These are phyloP conservation scores for Salix brachista DNA, from an alignment of 345 rosid species.

Conservation along the genomic window DNA sequence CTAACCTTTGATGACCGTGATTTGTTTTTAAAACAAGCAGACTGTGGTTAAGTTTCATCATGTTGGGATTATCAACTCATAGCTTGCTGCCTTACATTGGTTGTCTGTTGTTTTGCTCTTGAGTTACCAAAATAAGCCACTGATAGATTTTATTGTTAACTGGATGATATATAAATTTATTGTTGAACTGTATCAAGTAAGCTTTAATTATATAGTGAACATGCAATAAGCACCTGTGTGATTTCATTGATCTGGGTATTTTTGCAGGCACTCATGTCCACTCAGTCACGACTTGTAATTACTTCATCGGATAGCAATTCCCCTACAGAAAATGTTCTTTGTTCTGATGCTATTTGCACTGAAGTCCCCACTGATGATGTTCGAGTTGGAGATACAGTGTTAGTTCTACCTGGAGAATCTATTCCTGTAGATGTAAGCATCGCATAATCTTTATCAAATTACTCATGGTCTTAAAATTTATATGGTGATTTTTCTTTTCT, in stretches of 20 bases:
- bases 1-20: background rate
- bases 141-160: background rate
- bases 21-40: background rate
- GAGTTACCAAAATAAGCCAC: background rate
- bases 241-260: constrained; percentile 14
- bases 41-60: background rate
- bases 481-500: constrained; percentile 2
- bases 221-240: background rate
- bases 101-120: background rate
- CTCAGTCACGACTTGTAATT: constrained; percentile 80
- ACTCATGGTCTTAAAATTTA: background rate
- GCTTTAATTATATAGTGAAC: background rate
- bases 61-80: background rate
- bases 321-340: constrained; percentile 56
- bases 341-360: constrained; percentile 74
- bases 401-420: constrained; percentile 93
- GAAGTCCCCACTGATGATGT: constrained; percentile 84
- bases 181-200: background rate
- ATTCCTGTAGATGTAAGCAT: constrained; percentile 88
- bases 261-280: constrained; percentile 84
- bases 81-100: background rate
- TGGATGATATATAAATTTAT: background rate
- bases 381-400: constrained; percentile 75
- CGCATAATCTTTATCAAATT: constrained; percentile 13
- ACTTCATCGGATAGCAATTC: constrained; percentile 62